A percentile compares a stretch with the other conserved stretches of the same genome.
These are phyloP conservation scores for Corymbia citriodora DNA, from an alignment of 441 rosid species.

Conservation along the genomic window DNA sequence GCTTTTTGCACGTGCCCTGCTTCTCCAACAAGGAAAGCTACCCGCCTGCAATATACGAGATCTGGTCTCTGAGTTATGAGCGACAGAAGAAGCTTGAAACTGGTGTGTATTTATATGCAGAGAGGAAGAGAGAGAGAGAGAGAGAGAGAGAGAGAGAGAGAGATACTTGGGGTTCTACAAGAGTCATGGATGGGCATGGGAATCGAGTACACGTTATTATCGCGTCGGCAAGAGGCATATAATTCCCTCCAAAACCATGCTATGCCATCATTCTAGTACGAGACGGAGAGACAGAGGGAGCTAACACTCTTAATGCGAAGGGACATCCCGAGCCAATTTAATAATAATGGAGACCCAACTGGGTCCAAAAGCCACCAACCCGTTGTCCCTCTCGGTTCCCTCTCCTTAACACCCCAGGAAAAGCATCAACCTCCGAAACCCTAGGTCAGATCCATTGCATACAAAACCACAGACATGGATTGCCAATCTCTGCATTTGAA, in stretches of 20 bases:
- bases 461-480: background rate
- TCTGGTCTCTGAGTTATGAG: background rate
- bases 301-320: background rate
- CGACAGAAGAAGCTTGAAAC: background rate
- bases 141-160: background rate
- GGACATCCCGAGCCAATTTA: background rate
- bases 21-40: slow-evolving; percentile 83
- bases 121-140: background rate
- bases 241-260: background rate
- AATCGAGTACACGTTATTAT: background rate
- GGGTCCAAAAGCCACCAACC: background rate
- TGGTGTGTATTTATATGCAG: slow-evolving; percentile 14
- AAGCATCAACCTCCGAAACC: background rate
- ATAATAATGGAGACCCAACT: background rate
- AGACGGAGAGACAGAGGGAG: background rate
- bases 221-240: background rate
- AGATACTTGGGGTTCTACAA: background rate
- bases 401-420: background rate
- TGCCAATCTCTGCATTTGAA: background rate
- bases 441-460: background rate
- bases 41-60: slow-evolving; percentile 25
- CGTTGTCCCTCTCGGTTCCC: background rate
- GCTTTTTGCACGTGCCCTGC: slow-evolving; percentile 99
- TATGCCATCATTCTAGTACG: background rate
- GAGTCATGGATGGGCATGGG: background rate